These are phyloP conservation scores for Jamesozyma lodderae DNA, from an alignment of 805 yeast genomes.

Conservation along the genomic window DNA sequence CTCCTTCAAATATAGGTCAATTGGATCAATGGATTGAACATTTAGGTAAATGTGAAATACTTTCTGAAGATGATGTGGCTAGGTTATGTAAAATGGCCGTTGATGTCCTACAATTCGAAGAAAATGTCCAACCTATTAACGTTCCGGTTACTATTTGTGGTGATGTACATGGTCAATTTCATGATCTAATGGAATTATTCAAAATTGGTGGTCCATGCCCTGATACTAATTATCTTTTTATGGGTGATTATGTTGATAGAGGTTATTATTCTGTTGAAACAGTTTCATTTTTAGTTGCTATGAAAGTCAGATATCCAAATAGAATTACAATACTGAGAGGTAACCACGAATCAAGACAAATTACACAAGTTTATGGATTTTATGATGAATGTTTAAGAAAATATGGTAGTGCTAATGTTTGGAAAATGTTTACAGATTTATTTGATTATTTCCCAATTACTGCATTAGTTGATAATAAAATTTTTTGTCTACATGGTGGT, in stretches of 20 bases:
- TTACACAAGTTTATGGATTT: conserved; percentile 92
- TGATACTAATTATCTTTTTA: conserved; percentile 76
- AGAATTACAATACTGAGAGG: conserved; percentile 91
- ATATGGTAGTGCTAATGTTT: conserved; percentile 85
- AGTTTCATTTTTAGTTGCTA: conserved; percentile 75
- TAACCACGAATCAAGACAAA: conserved; percentile 91
- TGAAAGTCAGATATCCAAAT: conserved; percentile 86
- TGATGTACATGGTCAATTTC: conserved; percentile 94
- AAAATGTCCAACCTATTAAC: conserved; percentile 88
- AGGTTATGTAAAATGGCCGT: conserved; percentile 82
- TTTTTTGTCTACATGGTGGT: conserved; percentile 92
- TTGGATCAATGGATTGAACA: conserved; percentile 84
- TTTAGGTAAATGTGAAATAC: conserved; percentile 68
- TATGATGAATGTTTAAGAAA: conserved; percentile 92
- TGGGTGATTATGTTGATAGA: conserved; percentile 85
- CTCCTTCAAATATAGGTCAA: conserved; percentile 47
- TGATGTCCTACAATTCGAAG: conserved; percentile 83
- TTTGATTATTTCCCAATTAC: conserved; percentile 92
- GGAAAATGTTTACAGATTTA: conserved; percentile 86
- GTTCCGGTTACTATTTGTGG: conserved; percentile 98
- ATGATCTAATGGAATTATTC: conserved; percentile 85
- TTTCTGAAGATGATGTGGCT: conserved; percentile 71
- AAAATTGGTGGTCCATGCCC: conserved; percentile 94
- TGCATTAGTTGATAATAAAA: conserved; percentile 82
- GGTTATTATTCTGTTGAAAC: conserved; percentile 87